phyloP scores from a whole-genome alignment of 83 land plant genomes.

The Picea engelmannii region DNA sequence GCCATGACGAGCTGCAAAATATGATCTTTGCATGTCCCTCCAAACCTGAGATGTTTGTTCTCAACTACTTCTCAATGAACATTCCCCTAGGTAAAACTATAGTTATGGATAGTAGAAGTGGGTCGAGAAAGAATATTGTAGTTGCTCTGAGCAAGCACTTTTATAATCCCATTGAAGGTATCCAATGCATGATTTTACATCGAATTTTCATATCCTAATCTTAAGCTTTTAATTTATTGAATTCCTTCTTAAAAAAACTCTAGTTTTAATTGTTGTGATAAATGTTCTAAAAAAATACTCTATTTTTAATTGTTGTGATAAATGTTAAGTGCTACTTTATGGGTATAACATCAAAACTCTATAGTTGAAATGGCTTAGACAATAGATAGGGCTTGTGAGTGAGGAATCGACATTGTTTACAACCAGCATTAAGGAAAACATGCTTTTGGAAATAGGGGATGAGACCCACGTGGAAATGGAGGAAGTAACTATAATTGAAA shows the following conservation, averaged over 20 bases:
- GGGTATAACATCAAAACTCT: conserved; percentile 71
- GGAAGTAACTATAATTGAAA: conserved; percentile 70
- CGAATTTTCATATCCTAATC: background rate
- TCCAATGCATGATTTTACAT: background rate
- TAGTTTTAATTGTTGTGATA: background rate
- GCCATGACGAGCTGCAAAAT: conserved; percentile 74
- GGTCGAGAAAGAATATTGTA: conserved; percentile 95
- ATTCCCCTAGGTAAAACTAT: conserved; percentile 89
- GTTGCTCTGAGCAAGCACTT: conserved; percentile 91
- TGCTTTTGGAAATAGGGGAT: conserved; percentile 66
- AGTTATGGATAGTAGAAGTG: conserved; percentile 90
- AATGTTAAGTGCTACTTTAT: conserved; percentile 66
- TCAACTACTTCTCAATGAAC: conserved; percentile 57
- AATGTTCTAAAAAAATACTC: conserved; percentile 25
- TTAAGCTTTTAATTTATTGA: background rate
- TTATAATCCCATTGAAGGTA: conserved; percentile 82
- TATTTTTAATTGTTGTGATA: background rate
- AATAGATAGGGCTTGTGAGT: conserved; percentile 82
- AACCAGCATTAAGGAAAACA: conserved; percentile 71
- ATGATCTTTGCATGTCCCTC: conserved; percentile 91
- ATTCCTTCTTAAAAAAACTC: background rate
- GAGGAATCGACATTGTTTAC: conserved; percentile 89
- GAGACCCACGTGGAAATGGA: conserved; percentile 64
- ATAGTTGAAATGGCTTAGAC: conserved; percentile 74
- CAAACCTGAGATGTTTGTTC: conserved; percentile 72